Base-by-base conservation (phyloP, 257 asterid genomes). In the Thymus quinquecostatus region DNA sequence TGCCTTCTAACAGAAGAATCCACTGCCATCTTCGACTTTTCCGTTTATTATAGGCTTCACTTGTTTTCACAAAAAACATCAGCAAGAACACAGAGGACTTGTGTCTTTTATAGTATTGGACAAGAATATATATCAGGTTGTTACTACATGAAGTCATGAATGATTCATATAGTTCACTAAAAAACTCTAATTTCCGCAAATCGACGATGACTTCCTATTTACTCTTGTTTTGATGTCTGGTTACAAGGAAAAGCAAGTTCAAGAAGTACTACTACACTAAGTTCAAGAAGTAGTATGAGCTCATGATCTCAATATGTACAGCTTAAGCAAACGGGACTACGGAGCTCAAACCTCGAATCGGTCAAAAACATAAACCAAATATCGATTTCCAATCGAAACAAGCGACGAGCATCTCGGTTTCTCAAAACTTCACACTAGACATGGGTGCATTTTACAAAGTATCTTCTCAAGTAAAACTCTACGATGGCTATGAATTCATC, bases 361-460 rank as follows among this genome's bases (percentile, higher is more conserved):
- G 21, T 21, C 13, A 45, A 72, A 64, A 6, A 28, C n/a, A 6
- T 28, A 30, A 12, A 21, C 21, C 44, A 65, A 1, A 11, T 8
- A 45, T 43, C 12, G 28, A 2, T 51, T 14, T 50, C 21, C 64
- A 43, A 59, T 62, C 60, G n/a, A 71, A 75, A 63, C 55, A 45
- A 34, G 40, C 2, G 38, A 41, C 14, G 43, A 30, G 28, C 32
- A 69, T 14, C 57, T 6, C 13, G 44, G 21, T 55, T 63, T 38
- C 60, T 55, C 71, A 41, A 69, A 51, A 10, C 30, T 55, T 27
- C 21, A 48, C 29, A 43, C 56, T 41, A 40, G 27, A 64, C 61
- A 54, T 45, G 55, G 6, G 65, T 45, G 33, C 67, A 59, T 29
- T 2, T 13, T 8, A 34, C 4, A 28, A 71, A 4, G 10, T 44